Conservation (phyloP, 352 stramenopile species). For the Globisporangium lucens region DNA sequence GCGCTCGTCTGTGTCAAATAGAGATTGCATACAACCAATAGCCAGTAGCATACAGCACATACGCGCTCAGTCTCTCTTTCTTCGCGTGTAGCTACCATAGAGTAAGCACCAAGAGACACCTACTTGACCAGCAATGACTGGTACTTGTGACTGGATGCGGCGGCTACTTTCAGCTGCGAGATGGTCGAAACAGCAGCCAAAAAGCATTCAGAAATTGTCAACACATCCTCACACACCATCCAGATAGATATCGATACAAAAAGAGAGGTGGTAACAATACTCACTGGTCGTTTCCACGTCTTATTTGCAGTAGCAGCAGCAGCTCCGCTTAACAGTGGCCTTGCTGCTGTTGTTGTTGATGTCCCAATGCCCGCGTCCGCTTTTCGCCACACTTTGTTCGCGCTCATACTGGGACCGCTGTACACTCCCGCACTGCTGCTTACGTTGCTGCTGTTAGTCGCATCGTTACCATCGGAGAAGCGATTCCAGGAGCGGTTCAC, state of each 20-base stretch:
- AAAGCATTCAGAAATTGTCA: neutral
- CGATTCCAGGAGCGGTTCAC: conserved; percentile 51
- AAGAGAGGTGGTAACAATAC: neutral
- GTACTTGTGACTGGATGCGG: conserved; percentile 6
- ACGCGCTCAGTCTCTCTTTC: neutral
- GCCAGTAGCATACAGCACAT: neutral
- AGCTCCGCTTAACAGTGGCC: neutral
- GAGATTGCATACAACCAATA: neutral
- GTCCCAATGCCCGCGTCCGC: conserved; percentile 10
- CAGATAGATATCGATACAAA: neutral
- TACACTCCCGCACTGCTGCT: conserved; percentile 1
- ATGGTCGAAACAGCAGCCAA: neutral
- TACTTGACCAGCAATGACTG: conserved; percentile 8
- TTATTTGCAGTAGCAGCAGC: conserved; percentile 20
- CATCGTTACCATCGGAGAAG: conserved; percentile 4
- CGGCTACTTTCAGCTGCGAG: conserved; percentile 13
- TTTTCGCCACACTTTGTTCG: conserved; percentile 61
- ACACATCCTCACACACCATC: neutral
- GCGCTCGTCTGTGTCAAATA: conserved; percentile 20
- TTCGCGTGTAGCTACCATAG: neutral
- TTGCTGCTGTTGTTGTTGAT: neutral
- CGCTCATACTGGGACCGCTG: conserved; percentile 17
- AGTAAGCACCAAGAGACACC: conserved; percentile 2
- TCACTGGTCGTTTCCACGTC: conserved; percentile 32
- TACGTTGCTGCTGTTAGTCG: neutral